Percentiles rank a stretch among this genome's conserved stretches.
phyloP scores from a whole-genome alignment of 139 green algal species.

The Chlamydomonas sp. region DNA sequence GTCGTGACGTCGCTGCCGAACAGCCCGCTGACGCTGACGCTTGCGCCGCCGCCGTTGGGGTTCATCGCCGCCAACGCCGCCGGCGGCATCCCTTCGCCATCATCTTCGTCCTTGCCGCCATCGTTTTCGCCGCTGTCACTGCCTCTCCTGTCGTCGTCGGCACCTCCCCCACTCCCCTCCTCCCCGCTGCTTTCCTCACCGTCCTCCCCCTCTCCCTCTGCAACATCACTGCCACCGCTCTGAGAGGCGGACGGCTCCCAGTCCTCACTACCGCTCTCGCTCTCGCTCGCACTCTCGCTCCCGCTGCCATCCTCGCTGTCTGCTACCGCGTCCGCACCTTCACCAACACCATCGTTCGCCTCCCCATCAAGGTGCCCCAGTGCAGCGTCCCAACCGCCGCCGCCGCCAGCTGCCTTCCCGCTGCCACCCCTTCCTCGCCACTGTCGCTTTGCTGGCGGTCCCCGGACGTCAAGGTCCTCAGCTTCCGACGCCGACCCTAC shows the following conservation, averaged over 20 bases:
- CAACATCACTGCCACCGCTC: too few species aligned
- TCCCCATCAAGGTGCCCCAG: slow-evolving; percentile 32
- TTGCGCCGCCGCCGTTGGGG: slow-evolving; percentile 1
- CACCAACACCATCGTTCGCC: slow-evolving; percentile 17
- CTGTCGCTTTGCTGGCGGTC: not conserved
- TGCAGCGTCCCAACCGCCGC: slow-evolving; percentile 45
- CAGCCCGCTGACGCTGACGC: not conserved
- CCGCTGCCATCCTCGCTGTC: not conserved
- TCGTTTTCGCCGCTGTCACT: not conserved
- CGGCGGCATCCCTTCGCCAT: too few species aligned
- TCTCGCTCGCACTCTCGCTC: slow-evolving; percentile 1
- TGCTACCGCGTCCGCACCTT: not conserved
- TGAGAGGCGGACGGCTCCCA: not conserved
- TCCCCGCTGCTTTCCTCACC: not conserved
- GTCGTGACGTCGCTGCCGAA: not conserved
- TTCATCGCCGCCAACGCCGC: not conserved
- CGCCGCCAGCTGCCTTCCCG: not conserved
- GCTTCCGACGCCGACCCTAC: not conserved
- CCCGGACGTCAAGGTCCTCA: not conserved
- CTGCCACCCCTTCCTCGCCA: not conserved
- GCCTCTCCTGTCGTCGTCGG: not conserved
- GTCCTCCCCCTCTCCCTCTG: not conserved
- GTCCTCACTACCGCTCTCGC: not conserved
- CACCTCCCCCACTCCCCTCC: not conserved
- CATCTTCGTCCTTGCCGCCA: not conserved